Base-by-base conservation (phyloP, 805 yeast species). In the Saccharomycopsis fermentans region DNA sequence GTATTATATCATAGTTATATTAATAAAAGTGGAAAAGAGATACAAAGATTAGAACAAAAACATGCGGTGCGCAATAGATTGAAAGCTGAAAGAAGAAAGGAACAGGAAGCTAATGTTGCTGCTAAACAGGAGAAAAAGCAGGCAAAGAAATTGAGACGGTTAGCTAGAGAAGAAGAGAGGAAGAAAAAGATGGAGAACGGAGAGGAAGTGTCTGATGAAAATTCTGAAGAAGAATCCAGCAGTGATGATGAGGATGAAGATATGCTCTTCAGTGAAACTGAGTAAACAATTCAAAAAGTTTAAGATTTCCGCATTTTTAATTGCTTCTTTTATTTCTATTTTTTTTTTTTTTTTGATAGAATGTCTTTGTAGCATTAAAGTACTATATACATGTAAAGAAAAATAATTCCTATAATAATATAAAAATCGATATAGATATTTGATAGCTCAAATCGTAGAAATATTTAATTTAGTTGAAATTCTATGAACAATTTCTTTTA, bases 1-100 rank as follows among this genome's bases (percentile, higher is more conserved):
- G 89, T 94, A 17, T 71, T 94, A 61, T 89, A 87, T 72, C 99
- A 94, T 69, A 78, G 88, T 52, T 78, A 75, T 57, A 76, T 90
- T 61, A 73, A 74, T 56, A 91, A 91, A 72, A 71, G 87, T 3
- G 75, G 76, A 60, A 71, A 74, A 54, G 95, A 92, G 69, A 73
- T 78, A 35, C 74, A 74, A 60, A 77, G 72, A 52, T 72, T 89
- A 66, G 95, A 89, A 62, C 78, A 79, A 71, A 77, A 74, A 65
- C 97, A 90, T 70, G 80, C 80, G 52, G 74, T 74, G 56, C 80
- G 80, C 68, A 77, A 77, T 67, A 79, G 78, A 66, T 72, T 86
- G 65, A 87, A 84, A 71, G 86, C 79, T 34, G 77, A 81, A 66
- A 81, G 97, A 73, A 81, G 86, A 69, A 81, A 82, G 64, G 83